Base-by-base conservation (phyloP, 2,329 filamentous ascomycete genomes). In the Nigrospora osmanthi region DNA sequence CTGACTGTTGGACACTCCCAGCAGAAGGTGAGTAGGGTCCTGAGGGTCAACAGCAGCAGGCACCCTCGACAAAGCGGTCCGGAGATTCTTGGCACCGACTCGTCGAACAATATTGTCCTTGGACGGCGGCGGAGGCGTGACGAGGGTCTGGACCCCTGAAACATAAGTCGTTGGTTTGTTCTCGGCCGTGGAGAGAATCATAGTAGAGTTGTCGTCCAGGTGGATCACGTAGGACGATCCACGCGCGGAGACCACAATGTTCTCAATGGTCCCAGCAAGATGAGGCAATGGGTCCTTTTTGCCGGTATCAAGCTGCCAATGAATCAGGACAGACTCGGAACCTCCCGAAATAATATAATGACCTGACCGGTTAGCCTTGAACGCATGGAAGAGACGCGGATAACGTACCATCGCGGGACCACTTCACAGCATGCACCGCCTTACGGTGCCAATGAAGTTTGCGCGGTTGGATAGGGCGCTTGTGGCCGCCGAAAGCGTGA, bases 341-440 rank as follows among this genome's bases (percentile, higher is more conserved):
- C 93, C 93, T 58, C 93, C 93, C 46, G 93, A 97, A 43, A 98
- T 83, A 47, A 98, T 68, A 63, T 98, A 98, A 60, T 95, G 89
- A 42, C 88, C 87, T 93, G 53, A 7, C 16, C 19, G 34, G 46
- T 59, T 49, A 58, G 55, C 38, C 33, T 14, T 19, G 30, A 28
- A 9, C 17, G 23, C 34, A 10, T 2, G 37, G 13, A 40, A 14
- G 17, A 9, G 49, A 38, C 19, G 39, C 13, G 30, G 41, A 34
- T 50, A 49, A 53, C 73, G 59, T 75, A 88, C 91, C 90, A 73
- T 98, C 93, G 53, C 75, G 74, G 13, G 93, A 96, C 87, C 90
- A 97, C 64, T 93, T 95, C 47, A 95, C 74, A 11, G 87, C 78
- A 55, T 86, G 83, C 10, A 96, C 89, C 40, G 84, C 80, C 54